A percentile compares a stretch with the other conserved stretches of the same genome.
phyloP scores from a whole-genome alignment of 73 alveolate species.

The Tetrahymena borealis region DNA sequence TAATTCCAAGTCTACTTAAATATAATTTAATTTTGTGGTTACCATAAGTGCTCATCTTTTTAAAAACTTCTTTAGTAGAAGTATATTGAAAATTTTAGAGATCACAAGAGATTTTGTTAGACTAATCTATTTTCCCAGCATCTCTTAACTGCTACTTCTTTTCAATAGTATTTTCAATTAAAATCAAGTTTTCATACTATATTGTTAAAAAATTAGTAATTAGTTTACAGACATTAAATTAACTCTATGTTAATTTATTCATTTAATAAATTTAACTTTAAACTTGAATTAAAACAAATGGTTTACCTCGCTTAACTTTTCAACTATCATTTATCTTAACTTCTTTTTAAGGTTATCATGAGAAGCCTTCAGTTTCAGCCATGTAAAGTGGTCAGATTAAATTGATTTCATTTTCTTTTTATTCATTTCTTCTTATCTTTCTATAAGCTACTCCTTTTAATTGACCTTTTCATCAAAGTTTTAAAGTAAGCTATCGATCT shows the following conservation, averaged over 20 bases:
- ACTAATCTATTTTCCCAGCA: neutral
- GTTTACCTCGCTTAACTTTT: conserved; percentile 15
- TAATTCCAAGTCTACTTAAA: neutral
- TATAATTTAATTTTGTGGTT: neutral
- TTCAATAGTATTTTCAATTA: conserved; percentile 6
- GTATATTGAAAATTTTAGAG: neutral
- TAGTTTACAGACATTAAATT: neutral
- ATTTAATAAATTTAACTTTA: too few relatives aligned
- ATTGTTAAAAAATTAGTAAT: neutral
- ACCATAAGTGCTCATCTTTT: neutral
- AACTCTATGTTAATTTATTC: neutral
- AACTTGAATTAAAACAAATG: too few relatives aligned
- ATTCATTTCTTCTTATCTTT: neutral
- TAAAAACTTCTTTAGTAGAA: neutral
- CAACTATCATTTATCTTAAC: conserved; percentile 25
- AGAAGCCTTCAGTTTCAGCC: conserved; percentile 24
- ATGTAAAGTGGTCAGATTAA: conserved; percentile 12
- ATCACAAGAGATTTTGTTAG: neutral
- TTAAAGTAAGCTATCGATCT: neutral
- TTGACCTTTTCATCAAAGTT: neutral
- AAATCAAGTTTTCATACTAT: conserved; percentile 24
- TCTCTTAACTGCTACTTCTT: neutral
- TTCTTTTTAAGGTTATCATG: conserved; percentile 12
- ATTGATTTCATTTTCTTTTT: neutral
- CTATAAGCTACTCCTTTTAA: neutral